Conservation (phyloP, 176 grass and related monocot species). For the sorghum (Sorghum bicolor) region Sorghum_bicolor_NCBIv3 NC_012870.2:28683001-28683500, state of each 20-base stretch:
- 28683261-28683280: constrained; percentile 31
- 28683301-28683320: background rate
- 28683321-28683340: constrained; percentile 28
- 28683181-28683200: no score
- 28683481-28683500: background rate
- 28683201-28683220: background rate
- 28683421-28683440: background rate
- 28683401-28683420: constrained; percentile 37
- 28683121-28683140: no score
- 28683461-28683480: constrained; percentile 35
- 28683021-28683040: no score
- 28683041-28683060: no score
- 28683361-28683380: constrained; percentile 21
- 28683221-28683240: constrained; percentile 11
- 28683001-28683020: no score
- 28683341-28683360: constrained; percentile 29
- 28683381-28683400: constrained; percentile 17
- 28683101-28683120: no score
- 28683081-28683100: no score
- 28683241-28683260: constrained; percentile 18
- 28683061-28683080: no score
- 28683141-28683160: background rate
- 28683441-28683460: constrained; percentile 19
- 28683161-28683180: background rate
- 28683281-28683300: constrained; percentile 11